Base-by-base conservation (phyloP, 805 yeast species). In the Nadsonia fulvescens region DNA sequence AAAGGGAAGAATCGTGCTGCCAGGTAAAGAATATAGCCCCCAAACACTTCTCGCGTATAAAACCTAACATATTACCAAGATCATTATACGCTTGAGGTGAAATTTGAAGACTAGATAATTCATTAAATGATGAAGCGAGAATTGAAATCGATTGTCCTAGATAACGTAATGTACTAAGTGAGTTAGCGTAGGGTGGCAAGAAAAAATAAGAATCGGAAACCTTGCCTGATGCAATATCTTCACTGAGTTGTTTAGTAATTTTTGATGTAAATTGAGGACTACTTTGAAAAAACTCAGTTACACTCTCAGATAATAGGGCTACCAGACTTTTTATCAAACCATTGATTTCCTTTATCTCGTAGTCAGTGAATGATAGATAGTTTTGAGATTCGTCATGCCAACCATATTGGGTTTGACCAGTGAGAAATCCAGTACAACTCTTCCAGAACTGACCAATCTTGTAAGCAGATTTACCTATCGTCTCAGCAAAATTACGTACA, bases 141-240 rank as follows among this genome's bases (percentile, higher is more conserved):
- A 56, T 51, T 3, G 52, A 53, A 14, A 63, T 53, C 9, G 71
- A 49, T 14, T 48, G 46, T 1, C 69, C 58, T 19, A 66, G 43
- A 37, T 63, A 69, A 35, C 62, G 56, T 18, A 69, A 44, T 3
- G 74, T 56, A 23, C 77, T 58, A 13, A 76, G 49, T 6, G 74
- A 63, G 39, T 73, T 76, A 1, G 81, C 56, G 28, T 56, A 54
- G 1, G 73, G 71, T 3, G 86, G 83, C 12, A 72, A 42, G 38
- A 69, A 70, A n/a, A n/a, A n/a, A n/a, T n/a, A n/a, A n/a, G n/a
- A n/a, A n/a, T n/a, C n/a, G n/a, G n/a, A n/a, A n/a, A n/a, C n/a
- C n/a, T n/a, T n/a, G n/a, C n/a, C n/a, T n/a, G n/a, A n/a, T n/a
- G n/a, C n/a, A n/a, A n/a, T n/a, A n/a, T n/a, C n/a, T n/a, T n/a